Base-by-base conservation (phyloP, 164 flowering plant species). In the Houttuynia cordata region DNA sequence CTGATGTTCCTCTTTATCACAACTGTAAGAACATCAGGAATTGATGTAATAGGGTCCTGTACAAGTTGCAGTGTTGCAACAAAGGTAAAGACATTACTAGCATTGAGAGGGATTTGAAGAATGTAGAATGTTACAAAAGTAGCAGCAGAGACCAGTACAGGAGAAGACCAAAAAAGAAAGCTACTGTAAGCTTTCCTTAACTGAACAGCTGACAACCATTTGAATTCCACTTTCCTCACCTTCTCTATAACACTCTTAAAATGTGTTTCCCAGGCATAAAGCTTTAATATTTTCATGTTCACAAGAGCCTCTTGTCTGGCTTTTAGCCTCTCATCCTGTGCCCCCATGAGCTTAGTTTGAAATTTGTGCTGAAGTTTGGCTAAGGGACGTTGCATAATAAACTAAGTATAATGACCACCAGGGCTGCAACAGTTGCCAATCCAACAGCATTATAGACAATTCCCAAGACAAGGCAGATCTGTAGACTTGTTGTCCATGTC, bases 1-100 rank as follows among this genome's bases (percentile, higher is more conserved):
- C 51, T 37, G 34, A 51, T 15, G 22, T 59, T 59, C 24, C 56
- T 70, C 62, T 68, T 66, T 47, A 87, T 78, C 39, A 75, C 73
- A 0, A 68, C 76, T 56, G 72, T 77, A 41, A 61, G 55, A 61
- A 80, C 80, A 60, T 88, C 92, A 45, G 92, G 86, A 18, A 86
- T 71, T 0, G 58, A 0, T 59, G 84, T 68, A 7, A 88, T 58
- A 0, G 92, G 92, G 0, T 84, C 96, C 60, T 86, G 92, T 65
- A 86, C 76, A 50, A 86, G 76, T 1, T 88, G 79, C 40, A 88
- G 59, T 17, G 90, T 76, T 18, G 96, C 86, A n/a, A 88, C 63
- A 66, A 85, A 82, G n/a, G 92, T 88, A 76, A 88, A 88, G 45
- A 87, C 91, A 68, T 80, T 85, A 39, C 78, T 79, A 41, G 91